Evolutionary conservation across 163 green algal species (phyloP).

Genomic region (Volvox carteri): DNA sequence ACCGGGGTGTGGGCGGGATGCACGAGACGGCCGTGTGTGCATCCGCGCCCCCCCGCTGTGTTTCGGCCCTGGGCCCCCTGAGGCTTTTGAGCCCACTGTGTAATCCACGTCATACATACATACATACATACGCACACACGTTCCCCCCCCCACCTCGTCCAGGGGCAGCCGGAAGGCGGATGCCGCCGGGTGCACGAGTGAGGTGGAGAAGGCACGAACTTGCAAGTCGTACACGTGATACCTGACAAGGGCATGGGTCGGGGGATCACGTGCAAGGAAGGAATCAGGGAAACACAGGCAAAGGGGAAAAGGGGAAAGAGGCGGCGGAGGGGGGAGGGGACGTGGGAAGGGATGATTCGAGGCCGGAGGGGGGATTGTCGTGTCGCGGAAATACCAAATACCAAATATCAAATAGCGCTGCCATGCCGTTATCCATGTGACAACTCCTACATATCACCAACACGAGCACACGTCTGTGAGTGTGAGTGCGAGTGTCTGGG

Average conservation of each 20-base stretch:
- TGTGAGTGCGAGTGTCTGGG: too few species aligned
- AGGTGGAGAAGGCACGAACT: neutral
- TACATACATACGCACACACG: too few species aligned
- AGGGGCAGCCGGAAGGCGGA: neutral
- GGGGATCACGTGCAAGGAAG: neutral
- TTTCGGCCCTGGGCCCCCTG: too few species aligned
- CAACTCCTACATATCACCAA: too few species aligned
- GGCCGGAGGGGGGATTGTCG: too few species aligned
- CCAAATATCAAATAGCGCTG: too few species aligned
- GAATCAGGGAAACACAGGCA: neutral
- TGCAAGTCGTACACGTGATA: constrained; percentile 38
- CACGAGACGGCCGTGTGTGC: neutral
- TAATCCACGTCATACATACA: too few species aligned
- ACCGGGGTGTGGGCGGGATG: neutral
- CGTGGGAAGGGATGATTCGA: neutral
- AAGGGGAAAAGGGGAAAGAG: neutral
- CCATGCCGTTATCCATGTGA: too few species aligned
- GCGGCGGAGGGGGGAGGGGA: neutral
- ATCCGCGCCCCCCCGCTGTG: too few species aligned
- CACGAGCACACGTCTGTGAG: too few species aligned
- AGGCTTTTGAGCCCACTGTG: too few species aligned
- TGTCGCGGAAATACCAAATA: too few species aligned
- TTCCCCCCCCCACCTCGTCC: neutral
- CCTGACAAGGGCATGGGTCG: neutral
- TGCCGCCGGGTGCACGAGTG: neutral